Evolutionary conservation across 345 rosid species (phyloP).

Genomic region (Clarkia xantiana): DNA sequence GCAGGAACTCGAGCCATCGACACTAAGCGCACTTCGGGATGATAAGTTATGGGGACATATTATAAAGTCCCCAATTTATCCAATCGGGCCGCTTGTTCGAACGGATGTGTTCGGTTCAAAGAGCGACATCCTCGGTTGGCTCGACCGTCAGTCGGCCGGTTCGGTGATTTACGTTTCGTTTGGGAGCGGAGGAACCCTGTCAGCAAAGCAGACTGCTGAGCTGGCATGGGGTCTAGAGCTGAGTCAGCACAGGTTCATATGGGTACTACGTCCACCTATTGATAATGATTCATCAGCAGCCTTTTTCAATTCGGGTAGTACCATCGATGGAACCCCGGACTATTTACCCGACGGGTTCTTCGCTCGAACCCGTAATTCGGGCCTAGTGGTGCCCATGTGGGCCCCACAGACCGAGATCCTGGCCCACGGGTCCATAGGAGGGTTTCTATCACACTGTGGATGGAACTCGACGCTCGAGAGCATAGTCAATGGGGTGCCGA

Average conservation of each 20-base stretch:
- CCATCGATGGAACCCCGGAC: conserved; percentile 2
- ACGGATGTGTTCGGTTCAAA: conserved; percentile 1
- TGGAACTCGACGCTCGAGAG: conserved; percentile 39
- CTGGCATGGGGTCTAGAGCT: conserved; percentile 26
- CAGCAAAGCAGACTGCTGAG: conserved; percentile 20
- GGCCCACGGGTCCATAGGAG: conserved; percentile 39
- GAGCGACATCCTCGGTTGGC: conserved; percentile 20
- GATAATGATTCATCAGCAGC: conserved; percentile 4
- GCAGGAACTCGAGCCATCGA: conserved; percentile 23
- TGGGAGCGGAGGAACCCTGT: conserved; percentile 61
- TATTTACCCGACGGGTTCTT: conserved; percentile 45
- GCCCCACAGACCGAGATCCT: conserved; percentile 40
- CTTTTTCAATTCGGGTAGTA: conserved; percentile 6
- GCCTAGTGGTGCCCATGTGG: conserved; percentile 37
- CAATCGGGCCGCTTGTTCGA: conserved; percentile 18
- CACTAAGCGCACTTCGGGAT: conserved; percentile 14
- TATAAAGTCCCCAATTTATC: conserved; percentile 2
- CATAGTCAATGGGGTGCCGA: conserved; percentile 24
- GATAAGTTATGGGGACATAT: conserved; percentile 3
- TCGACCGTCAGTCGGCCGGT: conserved; percentile 26
- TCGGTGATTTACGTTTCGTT: conserved; percentile 51
- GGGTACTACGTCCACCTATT: conserved; percentile 28
- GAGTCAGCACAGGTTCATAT: conserved; percentile 24
- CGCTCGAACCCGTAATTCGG: conserved; percentile 16
- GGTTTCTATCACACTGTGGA: conserved; percentile 28